A percentile compares a stretch with the other conserved stretches of the same genome.
These are phyloP conservation scores for Puccinia novopanici DNA, from an alignment of 1,284 basidiomycete genomes.

Conservation along the genomic window DNA sequence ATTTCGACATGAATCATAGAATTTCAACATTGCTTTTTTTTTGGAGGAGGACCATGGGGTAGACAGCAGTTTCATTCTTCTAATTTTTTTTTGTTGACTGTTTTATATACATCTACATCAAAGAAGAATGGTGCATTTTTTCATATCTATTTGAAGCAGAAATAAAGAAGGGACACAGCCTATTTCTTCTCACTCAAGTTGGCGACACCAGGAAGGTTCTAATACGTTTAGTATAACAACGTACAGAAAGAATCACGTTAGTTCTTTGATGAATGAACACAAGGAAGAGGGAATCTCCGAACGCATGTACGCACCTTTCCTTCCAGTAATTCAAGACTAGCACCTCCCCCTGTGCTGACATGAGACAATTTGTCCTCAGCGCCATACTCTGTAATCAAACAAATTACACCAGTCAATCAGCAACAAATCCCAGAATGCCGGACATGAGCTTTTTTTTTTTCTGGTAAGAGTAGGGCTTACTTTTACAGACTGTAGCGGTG, in stretches of 20 bases:
- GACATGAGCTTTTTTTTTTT: too few relatives aligned
- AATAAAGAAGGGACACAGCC: neutral
- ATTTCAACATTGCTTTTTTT: too few relatives aligned
- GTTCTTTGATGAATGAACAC: neutral
- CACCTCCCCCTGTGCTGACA: constrained; percentile 95
- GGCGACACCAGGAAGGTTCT: constrained; percentile 9
- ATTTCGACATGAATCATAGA: too few relatives aligned
- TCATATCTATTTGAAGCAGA: too few relatives aligned
- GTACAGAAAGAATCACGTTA: neutral
- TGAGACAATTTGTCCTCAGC: constrained; percentile 91
- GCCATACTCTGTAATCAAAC: constrained; percentile 60
- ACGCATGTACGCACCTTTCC: constrained; percentile 88
- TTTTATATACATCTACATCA: too few relatives aligned
- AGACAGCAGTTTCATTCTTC: too few relatives aligned
- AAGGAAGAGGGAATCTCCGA: neutral
- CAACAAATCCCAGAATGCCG: neutral
- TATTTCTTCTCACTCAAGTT: constrained; percentile 9
- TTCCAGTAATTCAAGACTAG: constrained; percentile 90
- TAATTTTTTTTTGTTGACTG: too few relatives aligned
- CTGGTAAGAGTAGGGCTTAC: constrained; percentile 40
- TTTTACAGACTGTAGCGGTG: constrained; percentile 57
- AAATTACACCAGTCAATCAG: neutral
- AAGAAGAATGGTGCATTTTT: too few relatives aligned
- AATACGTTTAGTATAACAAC: too few relatives aligned
- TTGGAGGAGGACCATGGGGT: too few relatives aligned